Percentiles rank a stretch among this genome's conserved stretches.
phyloP scores from a whole-genome alignment of 495 filamentous ascomycete genomes.

The Trichoderma gamsii region DNA sequence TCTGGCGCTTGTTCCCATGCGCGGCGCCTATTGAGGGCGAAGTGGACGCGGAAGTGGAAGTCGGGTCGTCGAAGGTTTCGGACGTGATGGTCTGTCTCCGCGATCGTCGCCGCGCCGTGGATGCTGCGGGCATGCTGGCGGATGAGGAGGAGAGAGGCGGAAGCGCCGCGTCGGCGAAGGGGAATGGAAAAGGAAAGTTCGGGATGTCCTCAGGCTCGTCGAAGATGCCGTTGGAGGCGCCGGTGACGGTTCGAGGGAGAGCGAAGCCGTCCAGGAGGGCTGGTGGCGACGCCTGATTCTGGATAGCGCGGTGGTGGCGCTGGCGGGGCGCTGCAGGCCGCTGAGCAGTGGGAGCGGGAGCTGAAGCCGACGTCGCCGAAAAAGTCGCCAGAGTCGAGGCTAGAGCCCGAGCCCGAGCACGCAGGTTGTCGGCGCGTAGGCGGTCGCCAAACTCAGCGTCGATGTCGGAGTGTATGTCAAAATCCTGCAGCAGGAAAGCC shows the following conservation, averaged over 20 bases:
- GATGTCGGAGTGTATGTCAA: not conserved
- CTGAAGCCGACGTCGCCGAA: not conserved
- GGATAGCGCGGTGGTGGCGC: not conserved
- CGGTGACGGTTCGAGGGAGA: not conserved
- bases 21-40: not conserved
- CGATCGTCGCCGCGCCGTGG: not conserved
- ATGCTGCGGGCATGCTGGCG: conserved; percentile 21
- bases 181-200: not conserved
- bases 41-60: not conserved
- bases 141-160: conserved; percentile 5
- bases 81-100: not conserved
- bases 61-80: conserved; percentile 17
- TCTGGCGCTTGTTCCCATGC: not conserved
- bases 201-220: not conserved
- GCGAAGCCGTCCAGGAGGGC: not conserved
- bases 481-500: no score
- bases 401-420: no score
- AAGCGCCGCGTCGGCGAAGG: not conserved
- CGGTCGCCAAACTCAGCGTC: not conserved
- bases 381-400: not conserved
- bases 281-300: not conserved
- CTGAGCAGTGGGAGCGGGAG: not conserved
- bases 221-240: not conserved
- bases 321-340: not conserved
- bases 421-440: not conserved